Evolutionary conservation across 805 yeast genomes (phyloP).

Genomic region (Ogataea zsoltii): DNA sequence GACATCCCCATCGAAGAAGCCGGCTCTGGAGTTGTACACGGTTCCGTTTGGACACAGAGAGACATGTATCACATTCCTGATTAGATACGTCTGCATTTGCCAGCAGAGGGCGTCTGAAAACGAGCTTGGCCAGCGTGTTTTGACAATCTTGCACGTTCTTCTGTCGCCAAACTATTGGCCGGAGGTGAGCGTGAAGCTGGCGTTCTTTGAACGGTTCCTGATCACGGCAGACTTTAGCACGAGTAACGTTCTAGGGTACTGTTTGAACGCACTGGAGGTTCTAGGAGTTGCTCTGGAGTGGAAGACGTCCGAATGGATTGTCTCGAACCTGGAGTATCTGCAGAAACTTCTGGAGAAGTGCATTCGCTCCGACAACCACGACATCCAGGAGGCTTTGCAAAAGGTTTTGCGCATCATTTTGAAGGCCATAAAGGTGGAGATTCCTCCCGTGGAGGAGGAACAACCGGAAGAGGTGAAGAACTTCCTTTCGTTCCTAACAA

Average conservation of each 20-base stretch:
- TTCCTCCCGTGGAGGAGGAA: conserved; percentile 44
- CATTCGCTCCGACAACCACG: conserved; percentile 78
- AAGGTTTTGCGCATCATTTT: conserved; percentile 71
- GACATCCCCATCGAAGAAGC: conserved; percentile 9
- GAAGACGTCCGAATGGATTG: conserved; percentile 76
- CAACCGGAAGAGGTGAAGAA: conserved; percentile 62
- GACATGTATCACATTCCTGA: conserved; percentile 84
- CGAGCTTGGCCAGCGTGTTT: conserved; percentile 77
- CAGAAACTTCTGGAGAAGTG: conserved; percentile 79
- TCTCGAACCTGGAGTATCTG: conserved; percentile 65
- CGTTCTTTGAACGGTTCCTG: conserved; percentile 85
- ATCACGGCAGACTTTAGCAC: conserved; percentile 74
- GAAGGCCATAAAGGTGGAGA: conserved; percentile 57
- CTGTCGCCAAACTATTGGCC: conserved; percentile 79
- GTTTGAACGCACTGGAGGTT: conserved; percentile 90
- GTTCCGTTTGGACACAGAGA: conserved; percentile 83
- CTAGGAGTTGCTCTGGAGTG: conserved; percentile 79
- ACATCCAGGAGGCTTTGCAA: conserved; percentile 81
- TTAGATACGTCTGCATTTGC: conserved; percentile 83
- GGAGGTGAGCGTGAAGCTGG: conserved; percentile 82
- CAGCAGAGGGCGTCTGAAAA: conserved; percentile 83
- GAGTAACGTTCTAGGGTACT: conserved; percentile 69
- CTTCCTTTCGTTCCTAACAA: conserved; percentile 60
- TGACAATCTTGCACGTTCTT: conserved; percentile 72
- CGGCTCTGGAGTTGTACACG: conserved; percentile 45